Evolutionary conservation across 495 filamentous ascomycete species (phyloP).

Genomic region (Penicillium paxilli): DNA sequence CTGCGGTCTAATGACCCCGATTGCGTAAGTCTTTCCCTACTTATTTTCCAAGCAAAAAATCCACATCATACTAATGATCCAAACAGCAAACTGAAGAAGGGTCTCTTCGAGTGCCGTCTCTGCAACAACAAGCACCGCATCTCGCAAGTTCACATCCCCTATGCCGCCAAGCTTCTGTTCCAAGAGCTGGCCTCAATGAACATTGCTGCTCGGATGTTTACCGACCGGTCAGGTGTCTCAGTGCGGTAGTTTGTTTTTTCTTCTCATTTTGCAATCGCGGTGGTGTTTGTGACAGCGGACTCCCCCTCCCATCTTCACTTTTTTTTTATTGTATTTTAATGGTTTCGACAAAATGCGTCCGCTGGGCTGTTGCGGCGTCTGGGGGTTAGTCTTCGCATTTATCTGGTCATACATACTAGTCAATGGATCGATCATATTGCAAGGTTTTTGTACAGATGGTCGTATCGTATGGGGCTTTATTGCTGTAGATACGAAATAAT

Average conservation of each 20-base stretch:
- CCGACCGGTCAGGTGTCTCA: conserved; percentile 58
- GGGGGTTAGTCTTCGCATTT: conserved; percentile 24
- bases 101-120: conserved; percentile 91
- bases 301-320: conserved; percentile 2
- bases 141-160: conserved; percentile 95
- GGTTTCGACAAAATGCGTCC: conserved; percentile 29
- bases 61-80: not conserved
- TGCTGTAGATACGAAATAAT: too few relatives aligned
- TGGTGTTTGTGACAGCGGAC: too few relatives aligned
- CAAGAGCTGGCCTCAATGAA: conserved; percentile 98
- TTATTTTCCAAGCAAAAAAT: not conserved
- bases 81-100: conserved; percentile 85
- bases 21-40: conserved; percentile 73
- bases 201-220: conserved; percentile 96
- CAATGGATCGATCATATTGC: conserved; percentile 1
- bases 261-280: too few relatives aligned
- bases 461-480: not conserved
- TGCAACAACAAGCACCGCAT: conserved; percentile 99
- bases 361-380: conserved; percentile 27
- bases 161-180: conserved; percentile 97
- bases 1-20: conserved; percentile 97
- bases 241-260: conserved; percentile 32
- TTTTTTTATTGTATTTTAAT: conserved; percentile 28
- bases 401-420: conserved; percentile 30
- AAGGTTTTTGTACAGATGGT: not conserved